These are phyloP conservation scores for Akanthomyces uredinophilus DNA, from an alignment of 2,329 filamentous ascomycete genomes.

Conservation along the genomic window DNA sequence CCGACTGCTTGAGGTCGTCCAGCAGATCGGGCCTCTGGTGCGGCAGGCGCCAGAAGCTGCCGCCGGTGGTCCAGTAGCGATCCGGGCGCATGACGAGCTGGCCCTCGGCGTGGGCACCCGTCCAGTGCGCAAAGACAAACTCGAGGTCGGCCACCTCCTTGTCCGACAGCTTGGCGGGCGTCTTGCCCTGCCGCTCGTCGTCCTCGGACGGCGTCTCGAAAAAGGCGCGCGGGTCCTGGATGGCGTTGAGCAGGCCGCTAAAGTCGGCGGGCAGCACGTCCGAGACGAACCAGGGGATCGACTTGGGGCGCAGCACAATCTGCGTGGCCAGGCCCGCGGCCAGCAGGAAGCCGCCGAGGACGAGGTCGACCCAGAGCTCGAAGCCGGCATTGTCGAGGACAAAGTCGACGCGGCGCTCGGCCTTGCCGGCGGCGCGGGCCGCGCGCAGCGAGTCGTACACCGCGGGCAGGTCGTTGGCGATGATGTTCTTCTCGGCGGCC, in stretches of 20 bases:
- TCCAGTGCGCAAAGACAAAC: conserved; percentile 82
- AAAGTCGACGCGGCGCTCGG: conserved; percentile 79
- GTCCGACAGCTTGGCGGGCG: conserved; percentile 58
- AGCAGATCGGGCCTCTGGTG: conserved; percentile 60
- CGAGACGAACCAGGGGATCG: conserved; percentile 96
- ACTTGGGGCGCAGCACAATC: conserved; percentile 87
- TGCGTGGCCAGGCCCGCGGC: conserved; percentile 78
- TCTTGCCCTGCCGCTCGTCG: conserved; percentile 50
- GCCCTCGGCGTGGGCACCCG: conserved; percentile 72
- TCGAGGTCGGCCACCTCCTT: conserved; percentile 61
- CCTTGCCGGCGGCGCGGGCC: conserved; percentile 57
- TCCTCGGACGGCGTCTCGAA: conserved; percentile 73
- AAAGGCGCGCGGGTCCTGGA: conserved; percentile 73
- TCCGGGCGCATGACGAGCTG: conserved; percentile 79
- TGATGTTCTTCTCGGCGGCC: conserved; percentile 81
- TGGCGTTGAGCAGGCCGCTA: conserved; percentile 68
- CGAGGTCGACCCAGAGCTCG: conserved; percentile 91
- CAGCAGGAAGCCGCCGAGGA: conserved; percentile 85
- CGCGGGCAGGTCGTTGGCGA: conserved; percentile 74
- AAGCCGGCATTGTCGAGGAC: conserved; percentile 97
- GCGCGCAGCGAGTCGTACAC: conserved; percentile 66
- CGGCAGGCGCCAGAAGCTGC: conserved; percentile 86
- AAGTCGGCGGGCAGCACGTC: conserved; percentile 90
- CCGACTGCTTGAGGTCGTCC: conserved; percentile 73
- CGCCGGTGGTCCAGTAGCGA: conserved; percentile 82